Base-by-base conservation (phyloP, 306 rosid genomes). In the Citrullus amarus region DNA sequence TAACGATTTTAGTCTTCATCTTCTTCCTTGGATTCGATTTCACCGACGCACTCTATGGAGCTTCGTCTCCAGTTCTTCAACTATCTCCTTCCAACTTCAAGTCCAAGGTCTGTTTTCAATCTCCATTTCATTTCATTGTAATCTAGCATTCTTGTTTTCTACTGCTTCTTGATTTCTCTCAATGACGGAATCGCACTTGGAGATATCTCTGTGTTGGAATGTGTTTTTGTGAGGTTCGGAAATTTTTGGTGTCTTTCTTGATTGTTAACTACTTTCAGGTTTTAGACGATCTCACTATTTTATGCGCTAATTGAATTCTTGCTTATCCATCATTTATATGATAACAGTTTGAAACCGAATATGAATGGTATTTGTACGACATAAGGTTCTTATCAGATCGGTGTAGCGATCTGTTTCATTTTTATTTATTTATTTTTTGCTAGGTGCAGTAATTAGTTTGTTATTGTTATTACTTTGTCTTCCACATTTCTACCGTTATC, bases 1-100 rank as follows among this genome's bases (percentile, higher is more conserved):
- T 61, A 80, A 56, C 80, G 55, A 17, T 85, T 6, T 38, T 87
- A 5, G 32, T 85, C 30, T 54, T 87, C 34, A 18, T 82, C 8
- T 62, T 83, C 25, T 38, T 82, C 72, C 79, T 74, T 38, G 58
- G 74, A 69, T 82, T 88, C 68, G 46, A 72, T 41, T 79, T 79
- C 78, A 89, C 94, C 63, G 61, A 83, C 50, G 98, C 99, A 3
- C 93, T 96, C 39, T 96, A 96, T 73, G 99, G 96, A 39, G 61
- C 98, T 0, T 96, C 99, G 2, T 86, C 99, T 41, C 98, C 99
- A 5, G 99, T 96, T 70, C 75, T 96, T 87, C 98, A 93, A 88
- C 93, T 96, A 39, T 90, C 89, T 83, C 87, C 98, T 10, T 85
- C 98, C 69, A 96, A 96, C 87, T 96, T 96, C 91, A 93, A 96